Evolutionary conservation across 1,284 basidiomycete species (phyloP), one percentile per base, ranked within the genome.

Genomic region (Microbotryum lychnidis-dioicae): DNA sequence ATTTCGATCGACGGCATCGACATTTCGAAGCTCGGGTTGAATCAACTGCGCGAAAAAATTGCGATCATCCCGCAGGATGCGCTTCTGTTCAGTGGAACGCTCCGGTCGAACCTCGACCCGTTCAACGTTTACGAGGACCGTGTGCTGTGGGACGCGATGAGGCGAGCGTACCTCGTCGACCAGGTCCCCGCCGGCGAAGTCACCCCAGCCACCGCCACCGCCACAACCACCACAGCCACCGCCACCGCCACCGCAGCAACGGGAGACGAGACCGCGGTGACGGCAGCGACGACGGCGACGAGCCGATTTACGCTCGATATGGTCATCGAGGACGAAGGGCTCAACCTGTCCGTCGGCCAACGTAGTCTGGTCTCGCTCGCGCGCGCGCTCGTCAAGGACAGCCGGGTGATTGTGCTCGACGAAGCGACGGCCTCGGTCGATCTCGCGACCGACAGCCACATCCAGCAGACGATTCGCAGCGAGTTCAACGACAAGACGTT

Each of bases 21-120:
- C 70, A 84, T 85, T 61, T 69, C 76, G 16, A 73, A 78, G 20
- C 74, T 90, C 6, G 80, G 81, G 12, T 64, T 74, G 1, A 42
- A 62, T 4, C 76, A 78, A 58, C 68, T 81, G 10, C 73, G 80
- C 50, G 74, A 74, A 20, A 73, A 73, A 31, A 73, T 81, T 23
- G 76, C 77, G 21, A 71, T 96, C 71, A 93, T 97, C 64, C 91
- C 91, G 10, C 91, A 96, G 74, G 92, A 96, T 68, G 83, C 82
- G 0, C 70, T 80, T 3, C 71, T 85, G 55, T 87, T 89, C 73
- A 77, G 81, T 73, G 81, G 83, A 1, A 84, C 84, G 3, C 76
- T 87, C 6, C 49, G 65, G 57, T 81, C 81, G 20, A 86, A 85
- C 66, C 76, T 87, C 29, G 86, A 89, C 73, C 87, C 86, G 0